Conservation (phyloP, 129 eudicot genomes). For the Heracleum sosnowskyi region DNA sequence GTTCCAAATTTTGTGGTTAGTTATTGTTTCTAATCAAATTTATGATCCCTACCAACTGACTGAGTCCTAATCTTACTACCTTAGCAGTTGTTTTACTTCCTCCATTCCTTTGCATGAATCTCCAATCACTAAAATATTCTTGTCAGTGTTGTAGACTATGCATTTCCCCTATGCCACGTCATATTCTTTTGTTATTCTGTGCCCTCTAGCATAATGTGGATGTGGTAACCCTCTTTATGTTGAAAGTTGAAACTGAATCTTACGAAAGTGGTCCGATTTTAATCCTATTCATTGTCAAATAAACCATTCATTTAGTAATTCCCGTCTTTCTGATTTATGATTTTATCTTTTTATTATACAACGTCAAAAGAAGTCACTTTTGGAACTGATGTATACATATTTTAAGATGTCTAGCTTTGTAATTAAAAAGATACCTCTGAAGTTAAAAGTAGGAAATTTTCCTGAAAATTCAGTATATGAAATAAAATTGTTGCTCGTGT, state of each 20-base stretch:
- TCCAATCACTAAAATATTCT: neutral
- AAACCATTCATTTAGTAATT: neutral
- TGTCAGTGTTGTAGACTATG: neutral
- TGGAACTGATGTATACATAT: neutral
- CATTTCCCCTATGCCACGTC: neutral
- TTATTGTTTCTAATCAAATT: neutral
- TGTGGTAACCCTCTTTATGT: neutral
- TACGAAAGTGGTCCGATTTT: neutral
- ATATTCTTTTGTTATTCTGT: neutral
- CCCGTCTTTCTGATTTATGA: neutral
- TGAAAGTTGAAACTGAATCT: neutral
- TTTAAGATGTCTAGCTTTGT: neutral
- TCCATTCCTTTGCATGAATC: neutral
- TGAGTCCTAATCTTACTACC: neutral
- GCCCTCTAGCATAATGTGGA: neutral
- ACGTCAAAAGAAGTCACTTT: neutral
- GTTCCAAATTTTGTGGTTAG: neutral
- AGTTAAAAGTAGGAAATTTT: neutral
- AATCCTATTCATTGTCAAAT: neutral
- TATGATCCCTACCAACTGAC: neutral
- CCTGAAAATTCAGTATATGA: neutral
- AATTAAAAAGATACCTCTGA: neutral
- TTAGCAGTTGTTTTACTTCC: neutral
- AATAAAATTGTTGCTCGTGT: neutral
- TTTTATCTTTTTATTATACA: neutral